A percentile compares a stretch with the other conserved stretches of the same genome.
Evolutionary conservation across 306 rosid species (phyloP).

Genomic region (Gastrolobium villosum): DNA sequence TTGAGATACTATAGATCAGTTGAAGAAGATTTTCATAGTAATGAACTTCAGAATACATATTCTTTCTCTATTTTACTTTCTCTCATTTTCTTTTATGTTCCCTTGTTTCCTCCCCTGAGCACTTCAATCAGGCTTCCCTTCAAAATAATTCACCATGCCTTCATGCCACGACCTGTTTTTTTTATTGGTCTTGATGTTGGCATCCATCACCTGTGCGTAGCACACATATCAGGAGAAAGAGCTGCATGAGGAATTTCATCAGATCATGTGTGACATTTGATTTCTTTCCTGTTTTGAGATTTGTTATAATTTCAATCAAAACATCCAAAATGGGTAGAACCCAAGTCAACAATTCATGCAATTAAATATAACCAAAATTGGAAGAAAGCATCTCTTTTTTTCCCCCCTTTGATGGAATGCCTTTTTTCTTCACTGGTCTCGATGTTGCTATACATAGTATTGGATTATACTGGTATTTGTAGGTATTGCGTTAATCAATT

Average conservation of each 20-base stretch:
- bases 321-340: constrained; percentile 35
- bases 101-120: no score
- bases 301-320: constrained; percentile 21
- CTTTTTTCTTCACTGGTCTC: not conserved
- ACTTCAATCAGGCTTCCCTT: not conserved
- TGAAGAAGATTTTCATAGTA: no score
- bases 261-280: constrained; percentile 32
- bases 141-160: not conserved
- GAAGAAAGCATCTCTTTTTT: not conserved
- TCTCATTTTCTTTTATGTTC: no score
- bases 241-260: constrained; percentile 25
- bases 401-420: not conserved
- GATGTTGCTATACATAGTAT: constrained; percentile 2
- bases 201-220: constrained; percentile 24
- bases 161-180: constrained; percentile 6
- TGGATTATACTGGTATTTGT: constrained; percentile 22
- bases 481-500: constrained; percentile 19
- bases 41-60: no score
- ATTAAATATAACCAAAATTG: not conserved
- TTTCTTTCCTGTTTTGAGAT: constrained; percentile 26
- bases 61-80: no score
- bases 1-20: no score
- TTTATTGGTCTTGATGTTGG: constrained; percentile 38
- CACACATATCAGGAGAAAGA: constrained; percentile 18
- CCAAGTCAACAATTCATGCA: constrained; percentile 14